A percentile compares a stretch with the other conserved stretches of the same genome.
Evolutionary conservation across 768 basidiomycete species (phyloP).

Genomic region (Phylloporus arenicola): DNA sequence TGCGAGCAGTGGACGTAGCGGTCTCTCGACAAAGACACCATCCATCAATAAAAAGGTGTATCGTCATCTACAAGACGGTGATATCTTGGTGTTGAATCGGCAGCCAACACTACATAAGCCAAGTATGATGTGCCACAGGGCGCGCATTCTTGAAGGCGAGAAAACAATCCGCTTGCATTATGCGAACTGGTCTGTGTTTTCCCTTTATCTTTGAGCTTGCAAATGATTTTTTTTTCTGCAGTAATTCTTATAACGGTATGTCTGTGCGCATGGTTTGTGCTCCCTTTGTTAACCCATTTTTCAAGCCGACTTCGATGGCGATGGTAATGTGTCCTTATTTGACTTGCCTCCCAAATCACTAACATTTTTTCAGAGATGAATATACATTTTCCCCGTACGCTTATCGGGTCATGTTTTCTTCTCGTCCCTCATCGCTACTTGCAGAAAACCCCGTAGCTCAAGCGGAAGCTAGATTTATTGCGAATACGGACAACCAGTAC

Average conservation of each 20-base stretch:
- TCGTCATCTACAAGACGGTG: constrained; percentile 89
- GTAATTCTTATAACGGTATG: constrained; percentile 96
- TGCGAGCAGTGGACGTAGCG: constrained; percentile 44
- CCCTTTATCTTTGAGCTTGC: neutral
- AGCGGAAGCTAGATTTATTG: constrained; percentile 89
- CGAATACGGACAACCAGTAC: constrained; percentile 98
- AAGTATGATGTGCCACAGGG: constrained; percentile 98
- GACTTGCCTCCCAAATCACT: constrained; percentile 1
- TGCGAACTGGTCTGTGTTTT: constrained; percentile 80
- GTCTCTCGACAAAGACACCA: constrained; percentile 70
- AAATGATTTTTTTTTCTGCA: constrained; percentile 30
- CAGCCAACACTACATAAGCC: constrained; percentile 99
- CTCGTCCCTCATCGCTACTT: neutral
- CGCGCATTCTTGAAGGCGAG: constrained; percentile 87
- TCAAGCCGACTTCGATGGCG: constrained; percentile 87
- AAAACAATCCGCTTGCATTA: constrained; percentile 99
- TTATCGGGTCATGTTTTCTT: neutral
- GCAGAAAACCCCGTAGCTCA: constrained; percentile 92
- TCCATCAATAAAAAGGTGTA: constrained; percentile 96
- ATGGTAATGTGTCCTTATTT: constrained; percentile 45
- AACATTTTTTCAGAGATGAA: constrained; percentile 77
- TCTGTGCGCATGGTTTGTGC: constrained; percentile 2
- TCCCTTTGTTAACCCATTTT: constrained; percentile 6
- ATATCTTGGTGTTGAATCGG: constrained; percentile 91
- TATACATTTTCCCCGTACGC: constrained; percentile 96